A percentile compares a stretch with the other conserved stretches of the same genome.
phyloP scores from a whole-genome alignment of 495 filamentous ascomycete genomes.

The Pseudotulostoma volvatum region DNA sequence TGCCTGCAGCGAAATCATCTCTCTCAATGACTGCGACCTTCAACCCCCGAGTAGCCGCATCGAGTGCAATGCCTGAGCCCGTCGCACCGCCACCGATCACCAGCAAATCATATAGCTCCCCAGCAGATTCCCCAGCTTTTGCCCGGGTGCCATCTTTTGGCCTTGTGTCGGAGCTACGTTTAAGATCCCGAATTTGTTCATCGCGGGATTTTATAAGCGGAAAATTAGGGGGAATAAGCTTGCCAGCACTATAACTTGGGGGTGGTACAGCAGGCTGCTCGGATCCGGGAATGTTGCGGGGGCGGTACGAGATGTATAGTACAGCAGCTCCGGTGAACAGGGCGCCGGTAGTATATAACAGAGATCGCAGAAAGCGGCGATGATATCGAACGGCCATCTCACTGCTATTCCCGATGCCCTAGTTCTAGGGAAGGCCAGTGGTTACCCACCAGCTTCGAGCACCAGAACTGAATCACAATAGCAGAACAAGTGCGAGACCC shows the following conservation, averaged over 20 bases:
- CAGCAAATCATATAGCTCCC: slow-evolving; percentile 56
- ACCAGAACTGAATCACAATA: too few relatives aligned
- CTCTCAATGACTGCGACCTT: slow-evolving; percentile 90
- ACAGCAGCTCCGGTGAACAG: slow-evolving; percentile 41
- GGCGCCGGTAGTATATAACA: slow-evolving; percentile 46
- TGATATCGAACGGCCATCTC: slow-evolving; percentile 43
- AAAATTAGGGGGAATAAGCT: slow-evolving; percentile 66
- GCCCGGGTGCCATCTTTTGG: neutral
- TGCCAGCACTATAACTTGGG: slow-evolving; percentile 64
- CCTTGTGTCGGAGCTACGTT: slow-evolving; percentile 13
- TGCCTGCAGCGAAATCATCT: slow-evolving; percentile 88
- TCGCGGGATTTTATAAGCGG: slow-evolving; percentile 54
- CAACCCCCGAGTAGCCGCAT: slow-evolving; percentile 82
- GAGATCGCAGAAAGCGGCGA: slow-evolving; percentile 37
- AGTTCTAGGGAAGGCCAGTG: too few relatives aligned
- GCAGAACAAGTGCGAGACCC: too few relatives aligned
- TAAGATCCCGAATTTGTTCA: slow-evolving; percentile 38
- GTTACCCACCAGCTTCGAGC: too few relatives aligned
- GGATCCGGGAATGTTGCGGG: slow-evolving; percentile 70
- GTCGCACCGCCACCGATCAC: slow-evolving; percentile 90
- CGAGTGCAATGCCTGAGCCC: slow-evolving; percentile 80
- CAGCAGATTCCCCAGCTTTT: slow-evolving; percentile 9
- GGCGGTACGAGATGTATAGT: slow-evolving; percentile 66
- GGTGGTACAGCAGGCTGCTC: slow-evolving; percentile 67
- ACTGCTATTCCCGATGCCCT: too few relatives aligned